phyloP scores from a whole-genome alignment of 1,284 basidiomycete genomes.

The Trametes sp. region DNA sequence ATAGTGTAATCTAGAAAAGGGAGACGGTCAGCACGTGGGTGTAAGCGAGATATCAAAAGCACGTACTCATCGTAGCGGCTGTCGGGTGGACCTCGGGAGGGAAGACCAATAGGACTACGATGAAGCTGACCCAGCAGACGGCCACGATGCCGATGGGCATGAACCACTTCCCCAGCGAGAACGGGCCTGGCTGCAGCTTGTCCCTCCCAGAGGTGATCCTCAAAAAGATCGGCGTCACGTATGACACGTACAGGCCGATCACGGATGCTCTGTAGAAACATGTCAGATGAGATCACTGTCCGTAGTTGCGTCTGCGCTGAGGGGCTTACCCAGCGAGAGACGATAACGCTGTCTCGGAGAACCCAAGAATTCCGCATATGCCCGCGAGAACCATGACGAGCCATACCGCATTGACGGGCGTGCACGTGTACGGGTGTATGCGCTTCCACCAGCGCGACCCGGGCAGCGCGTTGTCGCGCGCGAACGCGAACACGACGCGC shows the following conservation, averaged over 20 bases:
- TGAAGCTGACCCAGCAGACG: constrained; percentile 71
- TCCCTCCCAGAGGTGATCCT: constrained; percentile 72
- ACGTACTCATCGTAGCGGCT: constrained; percentile 63
- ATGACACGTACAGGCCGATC: constrained; percentile 74
- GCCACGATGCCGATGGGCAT: constrained; percentile 66
- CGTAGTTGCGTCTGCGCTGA: too few relatives aligned
- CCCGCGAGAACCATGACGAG: constrained; percentile 67
- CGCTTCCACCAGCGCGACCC: constrained; percentile 73
- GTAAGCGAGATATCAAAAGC: too few relatives aligned
- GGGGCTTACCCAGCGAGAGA: constrained; percentile 68
- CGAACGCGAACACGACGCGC: constrained; percentile 77
- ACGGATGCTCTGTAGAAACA: constrained; percentile 61
- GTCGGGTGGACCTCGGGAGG: constrained; percentile 54
- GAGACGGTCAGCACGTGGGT: constrained; percentile 15
- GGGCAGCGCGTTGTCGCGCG: constrained; percentile 75
- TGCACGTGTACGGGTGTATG: constrained; percentile 64
- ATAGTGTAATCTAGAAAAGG: constrained; percentile 64
- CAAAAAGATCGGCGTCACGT: constrained; percentile 72
- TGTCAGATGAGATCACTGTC: background rate
- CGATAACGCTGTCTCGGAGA: constrained; percentile 66
- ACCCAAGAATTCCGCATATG: constrained; percentile 70
- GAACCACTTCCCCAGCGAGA: constrained; percentile 67
- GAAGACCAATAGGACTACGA: constrained; percentile 67
- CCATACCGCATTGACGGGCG: constrained; percentile 79
- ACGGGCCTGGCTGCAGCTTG: constrained; percentile 64